phyloP scores from a whole-genome alignment of 2,329 filamentous ascomycete species.

The Sarocladium kiliense region DNA sequence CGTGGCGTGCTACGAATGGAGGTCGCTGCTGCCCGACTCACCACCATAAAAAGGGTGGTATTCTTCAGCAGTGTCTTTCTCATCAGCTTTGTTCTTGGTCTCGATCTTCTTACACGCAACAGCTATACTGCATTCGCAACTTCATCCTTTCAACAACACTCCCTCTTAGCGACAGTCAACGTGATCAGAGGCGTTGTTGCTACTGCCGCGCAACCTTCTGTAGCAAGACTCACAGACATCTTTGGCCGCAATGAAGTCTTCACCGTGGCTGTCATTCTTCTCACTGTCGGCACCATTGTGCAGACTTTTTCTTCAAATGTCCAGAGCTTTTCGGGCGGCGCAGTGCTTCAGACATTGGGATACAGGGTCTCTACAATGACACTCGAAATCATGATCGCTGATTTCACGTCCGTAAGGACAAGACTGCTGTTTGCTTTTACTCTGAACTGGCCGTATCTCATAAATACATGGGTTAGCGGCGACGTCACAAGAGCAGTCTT shows the following conservation, averaged over 20 bases:
- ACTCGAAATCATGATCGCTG: constrained; percentile 56
- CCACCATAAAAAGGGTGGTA: constrained; percentile 37
- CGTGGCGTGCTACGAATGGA: constrained; percentile 48
- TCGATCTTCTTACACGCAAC: constrained; percentile 47
- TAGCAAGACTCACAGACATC: constrained; percentile 58
- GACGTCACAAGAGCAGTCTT: constrained; percentile 49
- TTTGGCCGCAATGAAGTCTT: constrained; percentile 58
- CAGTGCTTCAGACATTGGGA: constrained; percentile 53
- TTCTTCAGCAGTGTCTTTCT: constrained; percentile 55
- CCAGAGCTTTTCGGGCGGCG: constrained; percentile 46
- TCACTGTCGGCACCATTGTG: constrained; percentile 47
- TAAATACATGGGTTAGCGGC: constrained; percentile 61
- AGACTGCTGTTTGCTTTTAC: constrained; percentile 59
- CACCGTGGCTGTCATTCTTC: constrained; percentile 49
- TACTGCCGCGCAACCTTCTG: constrained; percentile 52
- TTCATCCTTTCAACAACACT: constrained; percentile 44
- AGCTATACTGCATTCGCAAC: constrained; percentile 53
- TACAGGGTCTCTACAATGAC: constrained; percentile 53
- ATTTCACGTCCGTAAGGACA: constrained; percentile 53
- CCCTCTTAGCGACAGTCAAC: constrained; percentile 52
- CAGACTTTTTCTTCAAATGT: constrained; percentile 45
- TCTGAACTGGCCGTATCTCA: constrained; percentile 52
- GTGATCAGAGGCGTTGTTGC: constrained; percentile 55
- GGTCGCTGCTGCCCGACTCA: constrained; percentile 41
- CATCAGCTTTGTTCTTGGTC: constrained; percentile 54